Conservation (phyloP, 805 yeast species). For the Hanseniaspora guilliermondii region DNA sequence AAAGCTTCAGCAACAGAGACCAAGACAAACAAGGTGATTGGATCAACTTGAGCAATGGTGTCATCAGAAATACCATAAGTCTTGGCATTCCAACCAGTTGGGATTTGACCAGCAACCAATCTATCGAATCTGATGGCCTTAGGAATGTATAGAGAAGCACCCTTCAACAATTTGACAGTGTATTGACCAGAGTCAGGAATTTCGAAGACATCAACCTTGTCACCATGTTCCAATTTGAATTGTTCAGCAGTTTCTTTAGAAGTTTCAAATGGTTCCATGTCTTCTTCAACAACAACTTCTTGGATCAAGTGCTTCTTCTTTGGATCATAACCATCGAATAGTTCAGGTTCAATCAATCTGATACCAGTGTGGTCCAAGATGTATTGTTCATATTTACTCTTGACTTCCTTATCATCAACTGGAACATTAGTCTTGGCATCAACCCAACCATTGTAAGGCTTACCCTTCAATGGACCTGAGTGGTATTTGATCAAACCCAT, state of each 20-base stretch:
- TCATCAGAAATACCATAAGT: constrained; percentile 93
- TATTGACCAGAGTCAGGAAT: constrained; percentile 83
- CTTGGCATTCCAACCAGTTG: constrained; percentile 96
- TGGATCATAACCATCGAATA: constrained; percentile 90
- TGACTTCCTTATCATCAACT: constrained; percentile 88
- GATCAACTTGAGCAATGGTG: constrained; percentile 87
- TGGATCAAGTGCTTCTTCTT: constrained; percentile 84
- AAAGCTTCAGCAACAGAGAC: constrained; percentile 94
- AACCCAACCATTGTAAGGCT: constrained; percentile 93
- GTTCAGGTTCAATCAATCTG: constrained; percentile 89
- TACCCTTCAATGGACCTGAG: constrained; percentile 51
- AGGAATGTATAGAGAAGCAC: constrained; percentile 83
- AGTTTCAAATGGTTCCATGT: constrained; percentile 88
- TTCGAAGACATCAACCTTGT: constrained; percentile 81
- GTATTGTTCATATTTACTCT: constrained; percentile 77
- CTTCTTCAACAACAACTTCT: constrained; percentile 93
- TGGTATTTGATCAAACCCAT: constrained; percentile 96
- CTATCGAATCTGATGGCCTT: constrained; percentile 60
- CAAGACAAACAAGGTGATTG: constrained; percentile 80
- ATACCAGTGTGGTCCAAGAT: constrained; percentile 92
- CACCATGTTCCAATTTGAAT: constrained; percentile 88
- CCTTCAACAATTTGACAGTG: constrained; percentile 81
- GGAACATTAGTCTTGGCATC: constrained; percentile 88
- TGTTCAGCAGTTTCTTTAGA: constrained; percentile 92
- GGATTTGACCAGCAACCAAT: constrained; percentile 70